Percentiles rank a stretch among this genome's conserved stretches.
Evolutionary conservation across 495 filamentous ascomycete species (phyloP).

Genomic region (Chaetomium fimeti): DNA sequence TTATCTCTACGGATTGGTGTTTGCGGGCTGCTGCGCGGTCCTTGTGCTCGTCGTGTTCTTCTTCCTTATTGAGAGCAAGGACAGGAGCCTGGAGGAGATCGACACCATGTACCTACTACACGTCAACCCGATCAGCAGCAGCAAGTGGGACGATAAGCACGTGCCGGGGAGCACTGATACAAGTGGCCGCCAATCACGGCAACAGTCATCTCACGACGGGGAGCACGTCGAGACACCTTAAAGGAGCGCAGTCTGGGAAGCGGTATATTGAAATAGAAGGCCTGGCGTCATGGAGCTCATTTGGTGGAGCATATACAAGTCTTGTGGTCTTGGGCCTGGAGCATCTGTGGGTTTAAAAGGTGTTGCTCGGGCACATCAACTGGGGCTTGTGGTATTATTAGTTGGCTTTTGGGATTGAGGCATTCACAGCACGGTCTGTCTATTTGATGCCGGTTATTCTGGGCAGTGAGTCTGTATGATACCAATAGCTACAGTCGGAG

Average conservation of each 20-base stretch:
- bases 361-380: slow-evolving; percentile 1
- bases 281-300: slow-evolving; percentile 15
- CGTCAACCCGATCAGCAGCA: slow-evolving; percentile 58
- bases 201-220: slow-evolving; percentile 13
- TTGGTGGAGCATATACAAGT: slow-evolving; percentile 4
- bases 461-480: slow-evolving; percentile 1
- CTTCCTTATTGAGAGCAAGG: slow-evolving; percentile 61
- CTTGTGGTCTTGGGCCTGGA: not conserved
- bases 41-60: slow-evolving; percentile 78
- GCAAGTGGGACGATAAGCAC: slow-evolving; percentile 26
- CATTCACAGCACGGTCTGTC: slow-evolving; percentile 1
- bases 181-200: slow-evolving; percentile 12
- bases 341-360: slow-evolving; percentile 10
- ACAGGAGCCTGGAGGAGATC: slow-evolving; percentile 57
- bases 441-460: not conserved
- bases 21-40: slow-evolving; percentile 67
- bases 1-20: slow-evolving; percentile 82
- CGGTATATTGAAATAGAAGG: slow-evolving; percentile 1
- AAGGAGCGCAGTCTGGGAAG: not conserved
- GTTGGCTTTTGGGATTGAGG: not conserved
- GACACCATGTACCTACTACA: slow-evolving; percentile 80
- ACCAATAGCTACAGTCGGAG: slow-evolving; percentile 6
- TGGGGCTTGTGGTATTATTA: not conserved
- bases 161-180: slow-evolving; percentile 10
- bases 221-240: slow-evolving; percentile 3